A percentile compares a stretch with the other conserved stretches of the same genome.
Conservation (phyloP, 257 asterid genomes). For the Fraxinus pennsylvanica region DNA sequence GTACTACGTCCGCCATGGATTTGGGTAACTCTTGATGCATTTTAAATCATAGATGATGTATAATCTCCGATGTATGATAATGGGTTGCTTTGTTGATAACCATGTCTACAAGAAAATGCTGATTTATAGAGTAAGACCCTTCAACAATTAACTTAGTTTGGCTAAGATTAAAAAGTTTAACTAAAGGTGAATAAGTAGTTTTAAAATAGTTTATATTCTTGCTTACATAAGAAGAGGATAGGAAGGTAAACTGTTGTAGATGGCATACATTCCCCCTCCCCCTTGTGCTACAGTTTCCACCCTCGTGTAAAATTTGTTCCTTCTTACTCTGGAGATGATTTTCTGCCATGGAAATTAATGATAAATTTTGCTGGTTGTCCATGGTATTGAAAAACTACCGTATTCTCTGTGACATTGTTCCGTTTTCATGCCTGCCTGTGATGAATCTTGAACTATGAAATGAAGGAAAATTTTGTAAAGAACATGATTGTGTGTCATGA, state of each 20-base stretch:
- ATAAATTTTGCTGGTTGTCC: conserved; percentile 1
- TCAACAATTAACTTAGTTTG: neutral
- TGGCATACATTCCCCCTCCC: neutral
- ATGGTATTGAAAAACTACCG: neutral
- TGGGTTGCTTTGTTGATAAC: neutral
- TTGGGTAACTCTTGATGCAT: conserved; percentile 51
- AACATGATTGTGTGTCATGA: neutral
- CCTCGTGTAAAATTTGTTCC: neutral
- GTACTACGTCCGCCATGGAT: conserved; percentile 63
- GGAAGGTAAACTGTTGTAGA: neutral
- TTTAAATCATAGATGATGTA: neutral
- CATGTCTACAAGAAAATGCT: neutral
- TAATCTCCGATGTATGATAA: neutral
- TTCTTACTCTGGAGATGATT: neutral
- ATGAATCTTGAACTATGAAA: neutral
- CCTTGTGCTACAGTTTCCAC: neutral
- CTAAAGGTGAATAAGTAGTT: neutral
- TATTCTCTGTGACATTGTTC: too few species aligned
- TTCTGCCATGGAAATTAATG: neutral
- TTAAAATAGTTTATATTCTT: neutral
- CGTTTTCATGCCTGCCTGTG: neutral
- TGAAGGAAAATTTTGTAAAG: neutral
- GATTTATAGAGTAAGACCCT: neutral
- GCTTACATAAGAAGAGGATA: neutral
- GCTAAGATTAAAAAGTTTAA: neutral